Evolutionary conservation across 495 filamentous ascomycete species (phyloP).

Genomic region (Xylaria acuta): DNA sequence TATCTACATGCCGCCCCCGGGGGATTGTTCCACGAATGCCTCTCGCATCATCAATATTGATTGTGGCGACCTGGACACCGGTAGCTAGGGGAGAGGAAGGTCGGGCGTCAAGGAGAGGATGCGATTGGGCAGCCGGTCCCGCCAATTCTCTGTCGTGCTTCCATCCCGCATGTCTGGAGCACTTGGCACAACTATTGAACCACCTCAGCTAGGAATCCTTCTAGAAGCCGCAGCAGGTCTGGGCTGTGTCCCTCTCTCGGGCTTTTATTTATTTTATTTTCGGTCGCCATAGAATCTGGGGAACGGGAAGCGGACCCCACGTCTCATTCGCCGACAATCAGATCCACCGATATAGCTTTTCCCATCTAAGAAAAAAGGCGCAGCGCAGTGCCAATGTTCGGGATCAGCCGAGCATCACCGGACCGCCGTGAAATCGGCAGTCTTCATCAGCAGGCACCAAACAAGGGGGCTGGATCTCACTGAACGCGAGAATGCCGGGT

Average conservation of each 20-base stretch:
- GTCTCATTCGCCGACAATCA: neutral
- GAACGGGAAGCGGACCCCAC: neutral
- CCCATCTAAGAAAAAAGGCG: neutral
- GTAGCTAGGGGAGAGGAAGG: slow-evolving; percentile 4
- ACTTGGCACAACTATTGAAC: slow-evolving; percentile 4
- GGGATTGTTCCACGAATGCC: slow-evolving; percentile 8
- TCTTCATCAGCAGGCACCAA: neutral
- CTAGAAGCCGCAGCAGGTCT: slow-evolving; percentile 15
- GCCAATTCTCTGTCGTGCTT: slow-evolving; percentile 8
- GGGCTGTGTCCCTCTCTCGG: neutral
- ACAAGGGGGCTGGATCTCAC: neutral
- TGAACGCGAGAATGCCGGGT: neutral
- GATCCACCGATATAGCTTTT: neutral
- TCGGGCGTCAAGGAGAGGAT: slow-evolving; percentile 5
- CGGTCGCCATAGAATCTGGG: neutral
- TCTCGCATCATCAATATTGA: slow-evolving; percentile 25
- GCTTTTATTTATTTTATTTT: neutral
- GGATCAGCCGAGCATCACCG: slow-evolving; percentile 13
- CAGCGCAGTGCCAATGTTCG: slow-evolving; percentile 8
- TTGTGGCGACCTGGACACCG: slow-evolving; percentile 21
- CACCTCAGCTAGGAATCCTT: slow-evolving; percentile 20
- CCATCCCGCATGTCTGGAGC: slow-evolving; percentile 10
- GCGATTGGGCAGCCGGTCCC: slow-evolving; percentile 18
- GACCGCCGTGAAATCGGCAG: neutral
- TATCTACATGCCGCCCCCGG: neutral